These are phyloP conservation scores for Ogataea ganodermae DNA, from an alignment of 805 yeast species.

Conservation along the genomic window DNA sequence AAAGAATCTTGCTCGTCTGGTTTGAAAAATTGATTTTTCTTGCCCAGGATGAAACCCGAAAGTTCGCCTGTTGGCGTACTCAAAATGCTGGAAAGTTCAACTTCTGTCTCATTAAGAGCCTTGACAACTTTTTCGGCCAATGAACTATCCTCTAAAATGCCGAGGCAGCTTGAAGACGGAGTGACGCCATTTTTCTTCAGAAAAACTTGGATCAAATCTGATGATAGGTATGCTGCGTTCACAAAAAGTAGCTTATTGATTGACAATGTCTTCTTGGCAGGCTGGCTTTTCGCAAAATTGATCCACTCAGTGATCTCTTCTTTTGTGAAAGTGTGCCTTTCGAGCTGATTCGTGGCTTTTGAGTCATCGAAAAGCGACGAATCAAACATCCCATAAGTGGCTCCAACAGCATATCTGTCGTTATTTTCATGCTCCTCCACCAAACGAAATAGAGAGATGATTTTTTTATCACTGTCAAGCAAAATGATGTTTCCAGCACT, in stretches of 20 bases:
- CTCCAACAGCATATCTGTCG: conserved; percentile 73
- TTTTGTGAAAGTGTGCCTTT: conserved; percentile 28
- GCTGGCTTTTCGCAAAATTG: conserved; percentile 35
- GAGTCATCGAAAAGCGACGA: conserved; percentile 42
- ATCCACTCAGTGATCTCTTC: conserved; percentile 45
- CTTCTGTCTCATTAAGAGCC: conserved; percentile 51
- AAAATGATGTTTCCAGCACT: conserved; percentile 91
- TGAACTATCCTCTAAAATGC: conserved; percentile 32
- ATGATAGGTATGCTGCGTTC: conserved; percentile 71
- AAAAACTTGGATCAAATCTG: conserved; percentile 70
- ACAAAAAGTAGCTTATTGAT: conserved; percentile 71
- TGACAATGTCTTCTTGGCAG: conserved; percentile 50
- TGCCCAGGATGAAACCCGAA: conserved; percentile 65
- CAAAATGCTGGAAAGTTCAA: conserved; percentile 42
- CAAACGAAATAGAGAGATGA: conserved; percentile 72
- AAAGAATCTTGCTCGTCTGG: conserved; percentile 38
- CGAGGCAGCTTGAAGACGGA: conserved; percentile 36
- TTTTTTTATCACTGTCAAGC: conserved; percentile 66
- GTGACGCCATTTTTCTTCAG: conserved; percentile 49
- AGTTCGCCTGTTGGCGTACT: conserved; percentile 36
- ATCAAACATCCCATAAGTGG: conserved; percentile 63
- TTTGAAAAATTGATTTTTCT: conserved; percentile 54
- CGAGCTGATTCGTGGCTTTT: not conserved
- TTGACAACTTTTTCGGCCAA: conserved; percentile 37
- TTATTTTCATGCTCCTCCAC: conserved; percentile 73